A percentile compares a stretch with the other conserved stretches of the same genome.
Evolutionary conservation across 108 stramenopile species (phyloP).

Genomic region (Skeletonema costatum): DNA sequence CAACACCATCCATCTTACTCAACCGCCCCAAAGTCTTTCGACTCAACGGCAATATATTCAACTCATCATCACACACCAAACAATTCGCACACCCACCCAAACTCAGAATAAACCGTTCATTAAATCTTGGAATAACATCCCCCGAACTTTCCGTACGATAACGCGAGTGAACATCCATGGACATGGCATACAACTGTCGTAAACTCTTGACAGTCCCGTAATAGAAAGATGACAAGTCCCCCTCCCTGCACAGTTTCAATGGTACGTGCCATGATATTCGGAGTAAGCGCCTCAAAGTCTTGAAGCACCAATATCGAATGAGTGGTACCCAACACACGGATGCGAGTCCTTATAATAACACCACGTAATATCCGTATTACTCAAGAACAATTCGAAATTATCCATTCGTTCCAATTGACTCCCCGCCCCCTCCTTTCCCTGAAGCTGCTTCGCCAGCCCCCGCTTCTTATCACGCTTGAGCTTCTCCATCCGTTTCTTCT

Average conservation of each 20-base stretch:
- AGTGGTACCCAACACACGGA: slow-evolving; percentile 95
- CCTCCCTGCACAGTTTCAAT: slow-evolving; percentile 98
- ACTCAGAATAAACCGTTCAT: slow-evolving; percentile 98
- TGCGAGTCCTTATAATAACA: slow-evolving; percentile 99
- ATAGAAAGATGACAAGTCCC: slow-evolving; percentile 94
- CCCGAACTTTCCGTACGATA: slow-evolving; percentile 92
- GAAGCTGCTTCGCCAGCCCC: slow-evolving; percentile 54
- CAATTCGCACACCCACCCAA: slow-evolving; percentile 89
- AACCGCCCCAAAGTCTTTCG: slow-evolving; percentile 56
- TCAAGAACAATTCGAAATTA: slow-evolving; percentile 98
- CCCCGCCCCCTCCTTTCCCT: slow-evolving; percentile 36
- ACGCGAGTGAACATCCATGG: slow-evolving; percentile 98
- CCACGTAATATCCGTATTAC: slow-evolving; percentile 95
- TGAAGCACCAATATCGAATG: slow-evolving; percentile 96
- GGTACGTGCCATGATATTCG: slow-evolving; percentile 97
- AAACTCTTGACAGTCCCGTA: slow-evolving; percentile 92
- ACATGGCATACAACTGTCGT: slow-evolving; percentile 97
- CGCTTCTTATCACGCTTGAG: slow-evolving; percentile 91
- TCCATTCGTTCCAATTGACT: slow-evolving; percentile 49
- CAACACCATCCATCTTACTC: slow-evolving; percentile 29
- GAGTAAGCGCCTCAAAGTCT: slow-evolving; percentile 99
- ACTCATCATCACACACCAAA: slow-evolving; percentile 97
- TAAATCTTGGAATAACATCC: slow-evolving; percentile 95
- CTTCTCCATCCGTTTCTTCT: slow-evolving; percentile 95
- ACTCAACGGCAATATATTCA: slow-evolving; percentile 96